Evolutionary conservation across 805 yeast genomes (phyloP).

Genomic region (Candida ponderosae): DNA sequence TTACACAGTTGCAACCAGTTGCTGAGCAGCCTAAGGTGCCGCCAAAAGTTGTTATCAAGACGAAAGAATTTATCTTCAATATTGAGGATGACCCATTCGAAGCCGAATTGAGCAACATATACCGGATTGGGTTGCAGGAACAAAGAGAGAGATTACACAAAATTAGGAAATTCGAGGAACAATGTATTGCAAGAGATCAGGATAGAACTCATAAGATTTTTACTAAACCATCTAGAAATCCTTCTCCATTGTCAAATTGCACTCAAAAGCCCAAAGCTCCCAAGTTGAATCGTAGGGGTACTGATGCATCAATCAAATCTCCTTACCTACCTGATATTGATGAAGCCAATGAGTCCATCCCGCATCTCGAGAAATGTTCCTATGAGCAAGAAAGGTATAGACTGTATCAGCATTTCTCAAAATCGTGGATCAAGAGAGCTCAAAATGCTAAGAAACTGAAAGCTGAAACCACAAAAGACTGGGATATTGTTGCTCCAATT

Average conservation of each 20-base stretch:
- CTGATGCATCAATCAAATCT: neutral
- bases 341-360: slow-evolving; percentile 15
- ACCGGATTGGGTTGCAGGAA: slow-evolving; percentile 49
- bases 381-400: slow-evolving; percentile 20
- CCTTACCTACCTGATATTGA: slow-evolving; percentile 4
- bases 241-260: neutral
- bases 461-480: neutral
- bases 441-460: slow-evolving; percentile 18
- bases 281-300: neutral
- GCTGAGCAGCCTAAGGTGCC: slow-evolving; percentile 21
- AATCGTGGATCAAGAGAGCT: slow-evolving; percentile 30
- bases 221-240: neutral
- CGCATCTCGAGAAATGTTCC: slow-evolving; percentile 29
- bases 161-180: slow-evolving; percentile 17
- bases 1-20: slow-evolving; percentile 17
- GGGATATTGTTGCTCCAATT: slow-evolving; percentile 1
- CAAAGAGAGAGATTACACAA: slow-evolving; percentile 43
- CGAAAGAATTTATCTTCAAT: slow-evolving; percentile 35
- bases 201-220: slow-evolving; percentile 4
- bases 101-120: slow-evolving; percentile 47
- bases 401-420: slow-evolving; percentile 27
- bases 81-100: slow-evolving; percentile 65
- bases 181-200: slow-evolving; percentile 8
- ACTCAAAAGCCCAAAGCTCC: neutral
- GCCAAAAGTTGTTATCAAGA: slow-evolving; percentile 35